Base-by-base conservation (phyloP, 2,329 filamentous ascomycete genomes). In the Cadophora luteo-olivacea region DNA sequence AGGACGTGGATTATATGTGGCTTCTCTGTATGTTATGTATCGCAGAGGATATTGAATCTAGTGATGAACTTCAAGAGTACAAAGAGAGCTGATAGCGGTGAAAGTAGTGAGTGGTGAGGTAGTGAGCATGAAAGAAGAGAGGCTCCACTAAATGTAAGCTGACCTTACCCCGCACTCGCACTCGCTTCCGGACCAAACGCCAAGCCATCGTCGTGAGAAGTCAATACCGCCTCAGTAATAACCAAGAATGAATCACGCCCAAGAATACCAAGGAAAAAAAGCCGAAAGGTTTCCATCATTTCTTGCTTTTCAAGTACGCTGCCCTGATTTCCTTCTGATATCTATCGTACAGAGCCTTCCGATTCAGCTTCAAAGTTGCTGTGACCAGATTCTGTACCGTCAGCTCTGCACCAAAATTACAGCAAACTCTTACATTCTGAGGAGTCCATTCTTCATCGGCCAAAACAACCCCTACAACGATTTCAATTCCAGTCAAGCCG, bases 391-490 rank as follows among this genome's bases (percentile, higher is more conserved):
- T 84, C 89, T 91, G 72, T 65, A 45, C 69, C 19, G 57, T 25
- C 32, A 36, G 72, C 80, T 77, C 80, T 80, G 38, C 9, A 14
- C 16, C 22, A 11, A 41, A 9, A 3, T 70, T 79, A 14, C 11
- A 6, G 54, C 4, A 4, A 33, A 36, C n/a, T 86, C 92, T 89
- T 83, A 95, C 92, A 78, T 90, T 96, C 68, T 89, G 86, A 65
- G 93, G 92, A 64, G 91, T 95, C 93, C 93, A 97, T 80, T 97
- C 93, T 77, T 95, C 93, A 72, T 95, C 92, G 0, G 90, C 89
- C 66, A 97, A 79, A 32, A 95, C 91, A 24, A 95, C 89, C 60
- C 90, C 92, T 32, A 89, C 86, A 54, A 97, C 85, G 70, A 91
- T 89, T 83, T 97, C 93, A 68, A 96, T 89, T 11, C 87, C 84